Base-by-base conservation (phyloP, 2,329 filamentous ascomycete species). In the Apiospora kogelbergensis region DNA sequence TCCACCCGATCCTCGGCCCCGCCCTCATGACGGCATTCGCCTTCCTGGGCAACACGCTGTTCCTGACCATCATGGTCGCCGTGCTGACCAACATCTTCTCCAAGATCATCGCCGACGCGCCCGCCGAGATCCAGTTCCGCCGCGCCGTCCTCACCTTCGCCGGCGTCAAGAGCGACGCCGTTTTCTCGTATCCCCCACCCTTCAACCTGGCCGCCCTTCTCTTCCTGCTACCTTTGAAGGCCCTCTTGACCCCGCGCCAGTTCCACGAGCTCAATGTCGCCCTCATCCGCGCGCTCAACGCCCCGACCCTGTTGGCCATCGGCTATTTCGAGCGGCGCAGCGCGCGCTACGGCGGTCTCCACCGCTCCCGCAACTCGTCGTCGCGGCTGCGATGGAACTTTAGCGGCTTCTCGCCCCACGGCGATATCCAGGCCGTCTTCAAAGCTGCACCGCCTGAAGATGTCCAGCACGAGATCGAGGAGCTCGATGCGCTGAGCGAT, bases 231-330 rank as follows among this genome's bases (percentile, higher is more conserved):
- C 91, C 91, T 0, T 80, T 93, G 33, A 92, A 91, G 73, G 86
- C 90, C 73, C 72, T 89, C 22, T 80, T 91, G 11, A 85, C 87
- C 0, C 85, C 89, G 1, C 84, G 88, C 22, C 88, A 87, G 81
- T 93, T 93, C 73, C 91, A 93, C 81, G 89, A 90, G 73, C 84
- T 92, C 77, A 92, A 93, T 76, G 90, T 93, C 67, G 86, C 87
- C 66, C 82, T 87, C 3, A 87, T 92, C 9, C 85, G 90, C 7
- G 78, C 85, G 0, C 81, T 92, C 70, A 93, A 93, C 75, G 84
- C 86, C 3, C 90, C 90, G 0, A 80, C 90, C 2, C 82, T 93
- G 1, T 78, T 93, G 0, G 74, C 88, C 20, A 88, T 93, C 64
- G 84, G 85, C 6, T 79, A 89, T 40, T 86, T 89, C 74, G 91